Conservation (phyloP, 495 filamentous ascomycete species). For the Xylaria venustula region DNA sequence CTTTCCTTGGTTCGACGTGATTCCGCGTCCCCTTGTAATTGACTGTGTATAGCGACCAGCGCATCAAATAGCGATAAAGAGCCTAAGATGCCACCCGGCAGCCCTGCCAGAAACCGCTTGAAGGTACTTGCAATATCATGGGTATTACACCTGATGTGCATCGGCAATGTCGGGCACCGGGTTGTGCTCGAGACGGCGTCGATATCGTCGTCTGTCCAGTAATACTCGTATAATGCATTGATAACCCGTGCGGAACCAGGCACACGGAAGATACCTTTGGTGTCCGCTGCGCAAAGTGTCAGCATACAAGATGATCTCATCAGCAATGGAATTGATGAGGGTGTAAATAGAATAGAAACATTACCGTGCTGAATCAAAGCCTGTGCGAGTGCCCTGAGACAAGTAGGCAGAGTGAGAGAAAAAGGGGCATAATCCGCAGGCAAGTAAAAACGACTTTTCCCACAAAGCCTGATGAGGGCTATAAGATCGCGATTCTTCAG, state of each 20-base stretch:
- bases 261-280: conserved; percentile 64
- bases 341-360: conserved; percentile 12
- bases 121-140: conserved; percentile 73
- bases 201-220: conserved; percentile 52
- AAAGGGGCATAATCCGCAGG: conserved; percentile 63
- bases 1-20: conserved; percentile 47
- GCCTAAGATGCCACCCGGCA: conserved; percentile 75
- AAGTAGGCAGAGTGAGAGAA: conserved; percentile 66
- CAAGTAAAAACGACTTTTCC: conserved; percentile 66
- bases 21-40: conserved; percentile 50
- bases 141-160: conserved; percentile 53
- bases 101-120: conserved; percentile 65
- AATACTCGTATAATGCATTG: conserved; percentile 61
- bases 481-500: conserved; percentile 63
- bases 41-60: conserved; percentile 60
- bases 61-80: conserved; percentile 64
- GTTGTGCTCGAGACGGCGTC: conserved; percentile 51
- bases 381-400: conserved; percentile 67
- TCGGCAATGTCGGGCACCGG: conserved; percentile 52
- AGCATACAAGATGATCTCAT: neutral
- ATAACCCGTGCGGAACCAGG: conserved; percentile 55
- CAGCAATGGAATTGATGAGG: too few relatives aligned
- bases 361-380: conserved; percentile 67
- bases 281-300: conserved; percentile 36
- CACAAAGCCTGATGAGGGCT: conserved; percentile 68